phyloP scores from a whole-genome alignment of 371 early-diverging fungal genomes.

The Mortierella sp. region DNA sequence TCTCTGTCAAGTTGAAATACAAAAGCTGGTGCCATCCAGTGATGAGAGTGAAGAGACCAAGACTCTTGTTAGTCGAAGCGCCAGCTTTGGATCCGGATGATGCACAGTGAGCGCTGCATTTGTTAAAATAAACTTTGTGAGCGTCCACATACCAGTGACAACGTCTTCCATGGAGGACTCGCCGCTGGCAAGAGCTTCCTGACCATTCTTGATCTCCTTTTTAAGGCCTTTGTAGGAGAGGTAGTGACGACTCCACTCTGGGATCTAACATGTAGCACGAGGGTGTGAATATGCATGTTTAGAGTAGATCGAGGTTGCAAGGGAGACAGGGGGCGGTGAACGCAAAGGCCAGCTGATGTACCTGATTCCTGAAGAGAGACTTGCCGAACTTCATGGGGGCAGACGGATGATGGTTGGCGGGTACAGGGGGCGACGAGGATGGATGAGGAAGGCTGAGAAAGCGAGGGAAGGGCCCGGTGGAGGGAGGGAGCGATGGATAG shows the following conservation, averaged over 20 bases:
- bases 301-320: not conserved
- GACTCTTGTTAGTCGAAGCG: not conserved
- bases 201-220: constrained; percentile 68
- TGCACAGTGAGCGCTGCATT: not conserved
- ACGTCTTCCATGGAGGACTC: constrained; percentile 48
- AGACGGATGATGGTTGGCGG: not conserved
- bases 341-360: constrained; percentile 11
- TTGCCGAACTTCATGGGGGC: constrained; percentile 79
- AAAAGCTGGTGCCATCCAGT: constrained; percentile 57
- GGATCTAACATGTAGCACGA: constrained; percentile 35
- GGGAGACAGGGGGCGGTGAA: not conserved
- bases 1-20: constrained; percentile 74
- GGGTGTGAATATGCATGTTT: not conserved
- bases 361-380: constrained; percentile 66
- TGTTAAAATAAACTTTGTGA: constrained; percentile 1
- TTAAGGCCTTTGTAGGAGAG: constrained; percentile 75
- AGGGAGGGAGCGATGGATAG: constrained; percentile 10
- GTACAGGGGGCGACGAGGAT: constrained; percentile 2
- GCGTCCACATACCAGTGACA: constrained; percentile 52
- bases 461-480: not conserved
- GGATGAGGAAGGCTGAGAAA: not conserved
- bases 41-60: not conserved
- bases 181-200: constrained; percentile 46
- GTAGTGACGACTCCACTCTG: constrained; percentile 79
- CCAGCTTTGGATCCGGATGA: not conserved